Conservation (phyloP, 352 stramenopile species). For the Aphanomyces stellatus region DNA sequence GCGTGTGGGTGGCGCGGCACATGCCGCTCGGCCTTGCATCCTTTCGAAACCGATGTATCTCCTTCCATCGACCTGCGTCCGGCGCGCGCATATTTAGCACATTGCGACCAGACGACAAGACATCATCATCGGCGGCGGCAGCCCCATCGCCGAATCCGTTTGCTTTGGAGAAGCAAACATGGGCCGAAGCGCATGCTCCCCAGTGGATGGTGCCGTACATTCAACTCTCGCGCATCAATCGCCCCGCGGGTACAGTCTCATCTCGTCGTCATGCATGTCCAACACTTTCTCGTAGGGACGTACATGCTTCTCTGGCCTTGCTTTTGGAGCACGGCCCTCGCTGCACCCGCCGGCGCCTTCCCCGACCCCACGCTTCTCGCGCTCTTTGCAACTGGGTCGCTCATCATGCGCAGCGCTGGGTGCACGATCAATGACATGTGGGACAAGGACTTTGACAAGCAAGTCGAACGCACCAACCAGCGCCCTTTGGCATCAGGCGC, state of each 20-base stretch:
- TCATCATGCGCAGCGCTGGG: slow-evolving; percentile 96
- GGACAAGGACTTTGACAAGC: slow-evolving; percentile 96
- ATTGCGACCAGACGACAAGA: background rate
- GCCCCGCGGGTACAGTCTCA: slow-evolving; percentile 36
- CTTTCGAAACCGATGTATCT: too few relatives aligned
- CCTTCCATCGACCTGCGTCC: too few relatives aligned
- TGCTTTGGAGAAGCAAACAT: slow-evolving; percentile 77
- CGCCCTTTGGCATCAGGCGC: slow-evolving; percentile 89
- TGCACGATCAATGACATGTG: slow-evolving; percentile 99
- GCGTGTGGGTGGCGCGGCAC: background rate
- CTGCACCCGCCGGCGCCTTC: slow-evolving; percentile 63
- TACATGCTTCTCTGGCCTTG: slow-evolving; percentile 97
- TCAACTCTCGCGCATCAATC: slow-evolving; percentile 78
- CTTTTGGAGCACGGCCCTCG: slow-evolving; percentile 95
- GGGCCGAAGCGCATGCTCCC: slow-evolving; percentile 65
- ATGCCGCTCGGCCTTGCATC: too few relatives aligned
- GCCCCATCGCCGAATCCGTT: slow-evolving; percentile 25
- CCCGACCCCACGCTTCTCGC: slow-evolving; percentile 76
- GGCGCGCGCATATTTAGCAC: background rate
- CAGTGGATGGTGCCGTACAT: slow-evolving; percentile 80
- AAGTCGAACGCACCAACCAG: slow-evolving; percentile 92
- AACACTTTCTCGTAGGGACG: slow-evolving; percentile 43
- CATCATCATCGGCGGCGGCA: too few relatives aligned
- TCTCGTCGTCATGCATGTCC: background rate
- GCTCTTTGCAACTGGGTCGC: slow-evolving; percentile 82